These are phyloP conservation scores for Phoma sp. DNA, from an alignment of 2,329 filamentous ascomycete genomes.

Conservation along the genomic window DNA sequence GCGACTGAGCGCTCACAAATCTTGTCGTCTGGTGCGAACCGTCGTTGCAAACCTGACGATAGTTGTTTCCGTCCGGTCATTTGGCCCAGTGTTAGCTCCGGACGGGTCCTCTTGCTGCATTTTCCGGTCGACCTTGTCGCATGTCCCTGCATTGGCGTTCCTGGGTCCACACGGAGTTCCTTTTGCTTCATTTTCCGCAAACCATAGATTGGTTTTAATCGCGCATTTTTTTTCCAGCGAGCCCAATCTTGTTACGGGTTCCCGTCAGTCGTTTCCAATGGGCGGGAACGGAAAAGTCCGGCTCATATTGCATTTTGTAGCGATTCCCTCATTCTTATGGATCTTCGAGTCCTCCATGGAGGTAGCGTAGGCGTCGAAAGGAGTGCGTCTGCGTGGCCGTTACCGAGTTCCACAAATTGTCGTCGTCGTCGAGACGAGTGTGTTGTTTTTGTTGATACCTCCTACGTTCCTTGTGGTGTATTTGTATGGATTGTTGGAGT, in stretches of 20 bases:
- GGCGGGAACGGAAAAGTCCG: constrained; percentile 39
- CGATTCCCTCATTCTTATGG: constrained; percentile 34
- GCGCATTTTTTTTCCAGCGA: constrained; percentile 32
- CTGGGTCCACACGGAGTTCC: constrained; percentile 27
- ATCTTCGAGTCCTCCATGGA: constrained; percentile 34
- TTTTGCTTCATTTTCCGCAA: constrained; percentile 27
- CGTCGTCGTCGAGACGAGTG: neutral
- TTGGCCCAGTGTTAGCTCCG: constrained; percentile 35
- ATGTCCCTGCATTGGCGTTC: constrained; percentile 41
- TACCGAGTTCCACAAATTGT: constrained; percentile 20
- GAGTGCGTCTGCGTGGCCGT: constrained; percentile 31
- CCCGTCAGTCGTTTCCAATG: constrained; percentile 26
- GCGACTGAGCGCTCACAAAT: constrained; percentile 45
- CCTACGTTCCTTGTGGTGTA: constrained; percentile 11
- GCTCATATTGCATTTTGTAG: constrained; percentile 42
- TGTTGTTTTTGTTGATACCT: constrained; percentile 2
- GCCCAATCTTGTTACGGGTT: constrained; percentile 39
- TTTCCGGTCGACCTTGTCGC: constrained; percentile 41
- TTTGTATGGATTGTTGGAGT: constrained; percentile 14
- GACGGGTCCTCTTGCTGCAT: constrained; percentile 43
- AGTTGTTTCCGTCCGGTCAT: constrained; percentile 25
- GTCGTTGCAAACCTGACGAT: constrained; percentile 34
- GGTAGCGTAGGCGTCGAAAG: constrained; percentile 21
- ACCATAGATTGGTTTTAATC: constrained; percentile 44
- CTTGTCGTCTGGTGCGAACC: constrained; percentile 36